Evolutionary conservation across 257 asterid genomes (phyloP).

Genomic region (Salvia rosmarinus): DNA sequence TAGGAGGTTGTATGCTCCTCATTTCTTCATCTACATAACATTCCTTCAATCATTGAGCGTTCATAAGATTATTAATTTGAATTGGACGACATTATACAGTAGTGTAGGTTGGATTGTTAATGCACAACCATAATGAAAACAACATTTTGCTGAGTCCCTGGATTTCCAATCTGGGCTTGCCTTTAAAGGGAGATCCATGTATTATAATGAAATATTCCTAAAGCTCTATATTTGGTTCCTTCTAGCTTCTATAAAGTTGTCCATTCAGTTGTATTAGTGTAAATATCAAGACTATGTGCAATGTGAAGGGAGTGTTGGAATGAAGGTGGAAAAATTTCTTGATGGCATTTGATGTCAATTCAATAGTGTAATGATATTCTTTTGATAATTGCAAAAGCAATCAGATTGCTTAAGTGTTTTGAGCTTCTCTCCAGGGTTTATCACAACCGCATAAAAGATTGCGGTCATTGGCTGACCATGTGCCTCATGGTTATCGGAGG

Average conservation of each 20-base stretch:
- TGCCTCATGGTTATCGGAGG: slow-evolving; percentile 90
- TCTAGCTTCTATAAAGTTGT: not conserved
- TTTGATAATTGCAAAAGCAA: slow-evolving; percentile 16
- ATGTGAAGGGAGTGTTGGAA: not conserved
- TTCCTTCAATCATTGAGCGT: not conserved
- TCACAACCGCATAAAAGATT: slow-evolving; percentile 89
- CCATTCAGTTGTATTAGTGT: not conserved
- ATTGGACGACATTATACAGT: slow-evolving; percentile 1
- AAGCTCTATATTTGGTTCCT: slow-evolving; percentile 2
- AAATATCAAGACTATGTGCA: not conserved
- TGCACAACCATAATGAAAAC: not conserved
- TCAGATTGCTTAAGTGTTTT: slow-evolving; percentile 27
- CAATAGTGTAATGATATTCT: not conserved
- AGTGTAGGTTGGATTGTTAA: not conserved
- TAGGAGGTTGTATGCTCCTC: not conserved
- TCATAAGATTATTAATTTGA: not conserved
- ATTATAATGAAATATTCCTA: slow-evolving; percentile 6
- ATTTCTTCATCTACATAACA: not conserved
- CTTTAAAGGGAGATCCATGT: not conserved
- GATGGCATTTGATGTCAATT: slow-evolving; percentile 24
- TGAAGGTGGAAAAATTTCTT: not conserved
- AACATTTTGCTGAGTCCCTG: slow-evolving; percentile 10
- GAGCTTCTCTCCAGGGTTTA: slow-evolving; percentile 65
- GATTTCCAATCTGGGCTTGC: not conserved
- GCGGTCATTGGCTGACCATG: slow-evolving; percentile 92